Percentiles rank a stretch among this genome's conserved stretches.
These are phyloP conservation scores for Penicillium digitatum DNA, from an alignment of 2,329 filamentous ascomycete genomes.

Conservation along the genomic window DNA sequence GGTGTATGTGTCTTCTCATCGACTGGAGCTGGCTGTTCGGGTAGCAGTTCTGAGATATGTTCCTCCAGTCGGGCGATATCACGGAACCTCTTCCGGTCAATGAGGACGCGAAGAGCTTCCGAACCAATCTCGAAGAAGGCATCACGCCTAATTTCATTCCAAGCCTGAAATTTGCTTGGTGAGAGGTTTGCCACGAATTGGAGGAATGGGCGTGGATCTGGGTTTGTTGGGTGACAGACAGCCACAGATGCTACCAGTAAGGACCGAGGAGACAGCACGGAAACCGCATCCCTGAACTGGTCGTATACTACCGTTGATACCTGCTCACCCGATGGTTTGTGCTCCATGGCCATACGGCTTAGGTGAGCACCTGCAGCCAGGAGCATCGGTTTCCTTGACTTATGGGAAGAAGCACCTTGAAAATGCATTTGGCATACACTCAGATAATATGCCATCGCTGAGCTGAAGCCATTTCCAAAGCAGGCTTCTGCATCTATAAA, in stretches of 20 bases:
- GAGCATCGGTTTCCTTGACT: conserved; percentile 21
- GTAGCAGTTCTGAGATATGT: conserved; percentile 31
- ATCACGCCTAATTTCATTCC: conserved; percentile 23
- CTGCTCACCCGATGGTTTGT: conserved; percentile 21
- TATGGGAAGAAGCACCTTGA: conserved; percentile 5
- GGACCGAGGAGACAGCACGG: conserved; percentile 21
- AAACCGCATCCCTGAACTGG: conserved; percentile 27
- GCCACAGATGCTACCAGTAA: conserved; percentile 30
- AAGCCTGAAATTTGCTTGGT: conserved; percentile 17
- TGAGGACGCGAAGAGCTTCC: conserved; percentile 38
- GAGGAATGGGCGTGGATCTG: conserved; percentile 32
- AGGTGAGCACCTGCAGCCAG: conserved; percentile 26
- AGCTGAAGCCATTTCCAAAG: conserved; percentile 33
- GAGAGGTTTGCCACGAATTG: conserved; percentile 25
- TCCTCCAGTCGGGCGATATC: conserved; percentile 31
- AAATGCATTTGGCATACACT: conserved; percentile 24
- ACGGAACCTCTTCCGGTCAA: conserved; percentile 30
- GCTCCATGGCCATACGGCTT: conserved; percentile 24
- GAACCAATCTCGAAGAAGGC: conserved; percentile 34
- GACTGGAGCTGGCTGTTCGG: conserved; percentile 17
- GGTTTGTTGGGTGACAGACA: conserved; percentile 39
- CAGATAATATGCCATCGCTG: conserved; percentile 32
- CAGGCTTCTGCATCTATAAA: conserved; percentile 34
- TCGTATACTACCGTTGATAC: conserved; percentile 34
- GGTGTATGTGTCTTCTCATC: conserved; percentile 9